Evolutionary conservation across 345 rosid species (phyloP).

Genomic region (Moricandia arvensis): DNA sequence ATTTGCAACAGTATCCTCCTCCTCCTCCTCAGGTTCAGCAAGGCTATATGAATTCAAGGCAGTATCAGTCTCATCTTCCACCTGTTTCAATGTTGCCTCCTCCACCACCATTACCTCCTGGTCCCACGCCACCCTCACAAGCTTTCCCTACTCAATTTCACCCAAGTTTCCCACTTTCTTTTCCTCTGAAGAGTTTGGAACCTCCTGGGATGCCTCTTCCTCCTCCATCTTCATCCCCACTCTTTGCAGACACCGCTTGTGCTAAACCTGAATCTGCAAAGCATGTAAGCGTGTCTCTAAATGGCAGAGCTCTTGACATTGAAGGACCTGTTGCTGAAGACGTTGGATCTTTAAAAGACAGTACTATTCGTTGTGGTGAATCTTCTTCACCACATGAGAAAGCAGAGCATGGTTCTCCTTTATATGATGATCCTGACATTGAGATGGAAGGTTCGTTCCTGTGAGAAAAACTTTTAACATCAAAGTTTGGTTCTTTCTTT

Average conservation of each 20-base stretch:
- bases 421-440: conserved; percentile 64
- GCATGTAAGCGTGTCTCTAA: conserved; percentile 4
- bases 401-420: conserved; percentile 33
- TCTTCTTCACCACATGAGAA: conserved; percentile 46
- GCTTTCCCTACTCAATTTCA: conserved; percentile 33
- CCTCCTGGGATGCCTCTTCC: conserved; percentile 36
- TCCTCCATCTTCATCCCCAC: conserved; percentile 39
- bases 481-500: not conserved
- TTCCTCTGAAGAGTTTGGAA: conserved; percentile 2
- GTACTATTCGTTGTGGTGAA: conserved; percentile 13
- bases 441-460: conserved; percentile 90
- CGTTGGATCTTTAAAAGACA: conserved; percentile 17
- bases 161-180: conserved; percentile 36
- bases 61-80: conserved; percentile 29
- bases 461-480: not conserved
- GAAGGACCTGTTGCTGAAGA: conserved; percentile 31
- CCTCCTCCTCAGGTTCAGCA: conserved; percentile 30
- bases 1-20: conserved; percentile 31
- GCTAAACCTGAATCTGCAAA: not conserved
- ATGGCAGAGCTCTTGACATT: conserved; percentile 19
- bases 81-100: conserved; percentile 41
- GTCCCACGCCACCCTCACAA: not conserved
- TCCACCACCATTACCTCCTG: conserved; percentile 36
- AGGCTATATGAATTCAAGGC: conserved; percentile 35
- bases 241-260: not conserved